Evolutionary conservation across 2,329 filamentous ascomycete genomes (phyloP).

Genomic region (Neopestalotiopsis sp.): DNA sequence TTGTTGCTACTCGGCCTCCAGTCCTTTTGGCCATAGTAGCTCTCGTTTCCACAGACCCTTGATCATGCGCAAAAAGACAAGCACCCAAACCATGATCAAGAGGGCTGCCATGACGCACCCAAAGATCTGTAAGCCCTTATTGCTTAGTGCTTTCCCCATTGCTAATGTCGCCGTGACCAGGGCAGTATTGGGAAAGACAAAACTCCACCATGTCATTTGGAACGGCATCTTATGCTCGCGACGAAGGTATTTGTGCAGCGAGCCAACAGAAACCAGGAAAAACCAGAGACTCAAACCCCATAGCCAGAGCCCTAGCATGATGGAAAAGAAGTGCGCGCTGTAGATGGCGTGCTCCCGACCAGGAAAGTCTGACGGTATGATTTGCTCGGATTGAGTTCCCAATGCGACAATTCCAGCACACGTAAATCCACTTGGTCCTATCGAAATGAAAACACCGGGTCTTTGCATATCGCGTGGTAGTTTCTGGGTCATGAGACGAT

Average conservation of each 20-base stretch:
- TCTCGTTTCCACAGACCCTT: conserved; percentile 68
- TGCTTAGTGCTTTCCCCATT: conserved; percentile 67
- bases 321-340: conserved; percentile 52
- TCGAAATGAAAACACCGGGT: conserved; percentile 83
- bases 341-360: conserved; percentile 47
- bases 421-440: conserved; percentile 73
- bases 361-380: conserved; percentile 50
- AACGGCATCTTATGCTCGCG: conserved; percentile 69
- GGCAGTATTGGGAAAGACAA: conserved; percentile 82
- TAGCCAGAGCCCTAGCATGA: conserved; percentile 77
- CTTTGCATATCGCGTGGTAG: conserved; percentile 76
- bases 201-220: conserved; percentile 86
- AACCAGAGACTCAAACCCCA: conserved; percentile 88
- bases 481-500: conserved; percentile 88
- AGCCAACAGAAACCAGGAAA: conserved; percentile 80
- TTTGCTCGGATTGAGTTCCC: conserved; percentile 46
- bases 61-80: conserved; percentile 74
- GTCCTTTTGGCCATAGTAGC: conserved; percentile 78
- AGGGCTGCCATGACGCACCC: conserved; percentile 71
- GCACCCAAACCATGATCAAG: conserved; percentile 70
- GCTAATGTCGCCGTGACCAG: conserved; percentile 77
- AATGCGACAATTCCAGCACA: conserved; percentile 54
- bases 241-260: conserved; percentile 71
- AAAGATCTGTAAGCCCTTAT: conserved; percentile 65
- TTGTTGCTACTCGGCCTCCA: not conserved